Evolutionary conservation across 1,284 basidiomycete species (phyloP), one percentile per base, ranked within the genome.

Genomic region (Vanrija humicola): DNA sequence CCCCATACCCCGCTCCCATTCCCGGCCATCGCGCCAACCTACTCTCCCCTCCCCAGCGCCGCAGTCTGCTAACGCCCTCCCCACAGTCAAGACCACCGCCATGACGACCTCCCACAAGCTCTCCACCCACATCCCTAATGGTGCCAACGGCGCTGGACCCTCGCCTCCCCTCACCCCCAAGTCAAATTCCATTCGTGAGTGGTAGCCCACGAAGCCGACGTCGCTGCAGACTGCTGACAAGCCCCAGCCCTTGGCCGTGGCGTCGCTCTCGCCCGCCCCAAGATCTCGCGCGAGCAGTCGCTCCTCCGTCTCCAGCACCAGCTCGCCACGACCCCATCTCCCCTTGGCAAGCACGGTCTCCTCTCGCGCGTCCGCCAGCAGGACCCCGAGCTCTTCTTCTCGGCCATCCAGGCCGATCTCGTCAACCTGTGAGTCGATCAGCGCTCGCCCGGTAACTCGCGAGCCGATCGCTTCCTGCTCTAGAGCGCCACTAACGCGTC

Each of bases 341-440:
- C 66, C 16, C 63, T 76, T 26, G 65, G 72, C 48, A 72, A 72
- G 56, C 72, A 76, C 59, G 59, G 66, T 18, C 72, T 73, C 51
- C 68, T 76, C 48, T 64, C 69, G 23, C 64, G 63, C 29, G 55
- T 68, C 38, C 61, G 74, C 28, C 52, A 64, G 15, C 64, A 72
- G 50, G 67, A 76, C 59, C 70, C 72, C 34, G 58, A 63, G 40
- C 63, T 74, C 21, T 76, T 72, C 65, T 76, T 73, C 62, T 56
- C 64, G 15, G 68, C 68, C 19, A 55, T 76, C 50, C 59, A 61
- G 48, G 66, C 67, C 46, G 72, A 74, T 52, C 61, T 76, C 39
- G 65, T 57, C 50, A 66, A 66, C 48, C 65, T 74, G 72, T 74
- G 46, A 63, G 72, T 71, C 5, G 14, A 18, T 43, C 14, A 4